Evolutionary conservation across 2,329 filamentous ascomycete genomes (phyloP).

Genomic region (Colletotrichum tofieldiae): DNA sequence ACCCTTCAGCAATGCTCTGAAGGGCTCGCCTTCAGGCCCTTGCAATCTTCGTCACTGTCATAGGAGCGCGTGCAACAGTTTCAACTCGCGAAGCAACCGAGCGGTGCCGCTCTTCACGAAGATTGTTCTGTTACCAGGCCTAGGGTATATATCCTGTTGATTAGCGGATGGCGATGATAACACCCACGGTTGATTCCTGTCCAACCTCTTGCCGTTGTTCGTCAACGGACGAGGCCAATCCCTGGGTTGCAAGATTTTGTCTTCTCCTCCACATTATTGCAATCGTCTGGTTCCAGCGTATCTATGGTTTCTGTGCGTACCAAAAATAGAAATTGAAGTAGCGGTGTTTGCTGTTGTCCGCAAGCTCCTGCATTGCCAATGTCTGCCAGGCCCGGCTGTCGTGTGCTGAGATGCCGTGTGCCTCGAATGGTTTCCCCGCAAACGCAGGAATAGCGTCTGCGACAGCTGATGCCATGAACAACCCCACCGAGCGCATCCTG

Average conservation of each 20-base stretch:
- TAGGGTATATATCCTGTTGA: not conserved
- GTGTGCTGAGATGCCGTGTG: no score
- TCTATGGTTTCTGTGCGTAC: not conserved
- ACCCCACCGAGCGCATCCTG: no score
- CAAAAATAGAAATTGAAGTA: not conserved
- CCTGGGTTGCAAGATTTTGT: not conserved
- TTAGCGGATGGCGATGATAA: not conserved
- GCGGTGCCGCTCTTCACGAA: not conserved
- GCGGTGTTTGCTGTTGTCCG: not conserved
- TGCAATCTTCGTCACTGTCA: not conserved
- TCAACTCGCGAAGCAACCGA: not conserved
- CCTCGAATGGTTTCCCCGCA: no score
- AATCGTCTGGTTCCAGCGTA: no score
- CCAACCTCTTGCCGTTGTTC: not conserved
- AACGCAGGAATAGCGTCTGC: no score
- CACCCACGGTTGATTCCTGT: not conserved
- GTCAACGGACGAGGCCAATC: not conserved
- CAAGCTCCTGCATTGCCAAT: not conserved
- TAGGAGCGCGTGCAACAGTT: not conserved
- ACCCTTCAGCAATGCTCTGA: not conserved
- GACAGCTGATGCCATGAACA: no score
- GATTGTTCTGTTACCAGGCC: not conserved
- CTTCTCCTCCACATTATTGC: not conserved
- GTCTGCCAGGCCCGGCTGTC: no score
- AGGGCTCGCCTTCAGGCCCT: not conserved